A percentile compares a stretch with the other conserved stretches of the same genome.
Conservation (phyloP, 2,329 filamentous ascomycete genomes). For the Blastomyces parvus region DNA sequence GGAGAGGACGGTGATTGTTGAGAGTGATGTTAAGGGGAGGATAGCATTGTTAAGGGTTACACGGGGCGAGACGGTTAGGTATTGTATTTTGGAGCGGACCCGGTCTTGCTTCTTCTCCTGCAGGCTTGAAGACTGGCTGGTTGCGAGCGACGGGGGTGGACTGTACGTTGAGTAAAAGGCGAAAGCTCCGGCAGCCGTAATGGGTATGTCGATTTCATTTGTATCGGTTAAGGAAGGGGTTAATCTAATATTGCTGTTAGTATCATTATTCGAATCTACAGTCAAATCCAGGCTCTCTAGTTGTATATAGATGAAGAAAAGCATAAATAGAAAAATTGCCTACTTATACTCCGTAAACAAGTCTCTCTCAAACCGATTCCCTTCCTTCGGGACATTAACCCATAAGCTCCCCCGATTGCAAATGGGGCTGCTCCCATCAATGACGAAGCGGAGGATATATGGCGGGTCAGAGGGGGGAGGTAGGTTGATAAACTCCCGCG, state of each 20-base stretch:
- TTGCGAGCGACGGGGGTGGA: conserved; percentile 67
- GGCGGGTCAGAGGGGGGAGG: conserved; percentile 63
- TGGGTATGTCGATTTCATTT: conserved; percentile 80
- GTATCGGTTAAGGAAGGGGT: conserved; percentile 86
- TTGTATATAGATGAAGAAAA: neutral
- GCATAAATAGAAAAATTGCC: conserved; percentile 25
- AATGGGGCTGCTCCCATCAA: conserved; percentile 91
- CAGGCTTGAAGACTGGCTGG: conserved; percentile 39
- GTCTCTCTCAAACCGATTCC: conserved; percentile 64
- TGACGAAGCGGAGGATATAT: conserved; percentile 75
- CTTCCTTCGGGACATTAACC: conserved; percentile 84
- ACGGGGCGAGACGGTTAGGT: conserved; percentile 84
- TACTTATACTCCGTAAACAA: conserved; percentile 85
- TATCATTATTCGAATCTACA: neutral
- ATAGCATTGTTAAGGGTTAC: conserved; percentile 63
- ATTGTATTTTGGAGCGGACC: conserved; percentile 68
- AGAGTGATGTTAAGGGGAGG: conserved; percentile 76
- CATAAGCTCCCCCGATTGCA: conserved; percentile 89
- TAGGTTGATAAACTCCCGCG: conserved; percentile 85
- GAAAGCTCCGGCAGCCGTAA: conserved; percentile 75
- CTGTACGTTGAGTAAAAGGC: conserved; percentile 91
- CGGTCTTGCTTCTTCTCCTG: conserved; percentile 4
- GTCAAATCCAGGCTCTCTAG: neutral
- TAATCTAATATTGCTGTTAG: conserved; percentile 47
- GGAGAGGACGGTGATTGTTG: conserved; percentile 86